Percentiles rank a stretch among this genome's conserved stretches.
phyloP scores from a whole-genome alignment of 805 yeast genomes.

The Yarrowia keelungensis region DNA sequence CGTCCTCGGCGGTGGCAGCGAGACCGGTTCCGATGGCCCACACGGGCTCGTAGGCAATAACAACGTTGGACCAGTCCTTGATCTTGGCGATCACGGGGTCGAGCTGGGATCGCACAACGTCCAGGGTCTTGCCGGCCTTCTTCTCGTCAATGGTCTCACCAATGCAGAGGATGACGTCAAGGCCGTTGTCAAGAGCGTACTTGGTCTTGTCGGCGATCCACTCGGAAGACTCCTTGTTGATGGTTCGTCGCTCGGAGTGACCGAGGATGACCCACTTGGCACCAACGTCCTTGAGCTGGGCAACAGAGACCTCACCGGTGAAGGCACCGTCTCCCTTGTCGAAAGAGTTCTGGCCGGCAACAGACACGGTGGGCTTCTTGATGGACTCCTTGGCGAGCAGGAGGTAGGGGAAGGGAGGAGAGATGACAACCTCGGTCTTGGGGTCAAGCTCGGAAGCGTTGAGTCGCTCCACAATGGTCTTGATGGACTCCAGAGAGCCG shows the following conservation, averaged over 20 bases:
- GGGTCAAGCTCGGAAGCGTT: conserved; percentile 78
- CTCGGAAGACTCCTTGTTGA: conserved; percentile 88
- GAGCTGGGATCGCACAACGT: conserved; percentile 87
- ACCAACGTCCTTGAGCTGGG: conserved; percentile 87
- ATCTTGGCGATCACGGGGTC: conserved; percentile 83
- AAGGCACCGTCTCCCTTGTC: conserved; percentile 91
- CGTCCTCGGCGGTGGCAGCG: conserved; percentile 98
- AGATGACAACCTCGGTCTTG: conserved; percentile 88
- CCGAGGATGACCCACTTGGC: conserved; percentile 95
- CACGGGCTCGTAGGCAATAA: conserved; percentile 98
- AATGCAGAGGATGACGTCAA: conserved; percentile 92
- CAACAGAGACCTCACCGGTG: conserved; percentile 96
- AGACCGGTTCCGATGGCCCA: conserved; percentile 99
- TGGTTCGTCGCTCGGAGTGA: conserved; percentile 98
- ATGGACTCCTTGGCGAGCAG: conserved; percentile 74
- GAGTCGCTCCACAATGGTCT: conserved; percentile 80
- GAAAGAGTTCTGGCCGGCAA: conserved; percentile 92
- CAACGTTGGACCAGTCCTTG: conserved; percentile 88
- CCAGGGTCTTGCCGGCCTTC: conserved; percentile 83
- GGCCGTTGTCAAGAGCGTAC: conserved; percentile 88
- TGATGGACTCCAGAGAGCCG: conserved; percentile 88
- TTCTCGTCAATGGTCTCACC: conserved; percentile 98
- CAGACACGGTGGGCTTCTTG: conserved; percentile 70
- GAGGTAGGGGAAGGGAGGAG: conserved; percentile 96
- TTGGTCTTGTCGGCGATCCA: conserved; percentile 92